Percentiles rank a stretch among this genome's conserved stretches.
Evolutionary conservation across 352 stramenopile genomes (phyloP).

Genomic region (Thraustochytrium sp.): DNA sequence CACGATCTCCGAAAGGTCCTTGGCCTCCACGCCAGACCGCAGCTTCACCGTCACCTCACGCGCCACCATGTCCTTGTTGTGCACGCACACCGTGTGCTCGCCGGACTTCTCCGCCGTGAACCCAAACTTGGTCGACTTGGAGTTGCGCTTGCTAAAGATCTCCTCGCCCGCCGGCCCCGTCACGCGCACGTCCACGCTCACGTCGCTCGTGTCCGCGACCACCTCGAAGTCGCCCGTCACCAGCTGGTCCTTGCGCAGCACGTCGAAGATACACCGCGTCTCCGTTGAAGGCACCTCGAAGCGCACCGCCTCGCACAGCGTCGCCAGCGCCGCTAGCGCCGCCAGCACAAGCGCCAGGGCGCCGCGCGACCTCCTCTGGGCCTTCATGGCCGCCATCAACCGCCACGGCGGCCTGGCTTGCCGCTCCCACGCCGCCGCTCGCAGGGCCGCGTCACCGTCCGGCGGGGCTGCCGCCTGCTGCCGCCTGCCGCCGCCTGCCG

Average conservation of each 20-base stretch:
- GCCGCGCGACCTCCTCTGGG: no score
- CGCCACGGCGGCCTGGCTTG: no score
- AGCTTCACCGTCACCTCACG: background rate
- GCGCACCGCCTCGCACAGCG: background rate
- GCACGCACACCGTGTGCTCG: background rate
- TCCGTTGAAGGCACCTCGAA: slow-evolving; percentile 7
- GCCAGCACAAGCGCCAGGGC: no score
- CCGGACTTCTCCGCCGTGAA: slow-evolving; percentile 6
- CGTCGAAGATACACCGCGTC: slow-evolving; percentile 11
- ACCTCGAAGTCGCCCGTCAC: slow-evolving; percentile 22
- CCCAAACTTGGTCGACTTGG: slow-evolving; percentile 9
- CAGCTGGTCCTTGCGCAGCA: slow-evolving; percentile 35
- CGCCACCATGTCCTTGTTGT: slow-evolving; percentile 27
- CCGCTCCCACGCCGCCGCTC: no score
- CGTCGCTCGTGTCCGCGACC: background rate
- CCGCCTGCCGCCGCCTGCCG: no score
- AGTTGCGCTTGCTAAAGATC: slow-evolving; percentile 16
- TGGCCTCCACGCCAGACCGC: slow-evolving; percentile 26
- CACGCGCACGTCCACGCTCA: slow-evolving; percentile 22
- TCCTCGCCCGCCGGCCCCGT: background rate
- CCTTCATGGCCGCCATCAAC: no score
- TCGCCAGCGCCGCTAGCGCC: no score
- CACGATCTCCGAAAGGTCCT: slow-evolving; percentile 23
- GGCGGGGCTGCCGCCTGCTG: no score
- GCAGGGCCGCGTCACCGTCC: no score